Conservation (phyloP, 228 moss, liverwort and hornwort genomes). For the Sphagnum fallax region DNA sequence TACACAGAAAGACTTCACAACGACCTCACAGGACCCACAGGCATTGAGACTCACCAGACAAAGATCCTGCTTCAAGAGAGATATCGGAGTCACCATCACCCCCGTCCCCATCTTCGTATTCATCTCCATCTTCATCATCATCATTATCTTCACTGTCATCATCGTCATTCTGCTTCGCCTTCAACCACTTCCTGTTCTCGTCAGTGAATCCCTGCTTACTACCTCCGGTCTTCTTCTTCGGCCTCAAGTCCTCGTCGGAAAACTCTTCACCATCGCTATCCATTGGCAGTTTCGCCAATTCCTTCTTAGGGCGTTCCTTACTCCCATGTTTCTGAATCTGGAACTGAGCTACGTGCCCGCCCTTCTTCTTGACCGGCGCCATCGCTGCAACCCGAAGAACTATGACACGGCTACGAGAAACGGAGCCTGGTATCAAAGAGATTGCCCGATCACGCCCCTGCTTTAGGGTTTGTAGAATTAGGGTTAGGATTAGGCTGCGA, state of each 20-base stretch:
- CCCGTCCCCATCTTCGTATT: constrained; percentile 35
- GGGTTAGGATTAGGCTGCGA: too few species aligned
- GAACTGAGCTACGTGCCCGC: not conserved
- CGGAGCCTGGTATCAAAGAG: too few species aligned
- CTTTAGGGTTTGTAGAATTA: too few species aligned
- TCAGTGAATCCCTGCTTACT: constrained; percentile 61
- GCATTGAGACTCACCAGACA: not conserved
- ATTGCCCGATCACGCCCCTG: too few species aligned
- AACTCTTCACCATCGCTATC: constrained; percentile 3
- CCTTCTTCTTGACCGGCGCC: constrained; percentile 2
- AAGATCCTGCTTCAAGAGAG: constrained; percentile 20
- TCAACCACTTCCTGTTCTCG: constrained; percentile 66
- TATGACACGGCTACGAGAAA: too few species aligned
- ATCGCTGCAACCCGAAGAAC: not conserved
- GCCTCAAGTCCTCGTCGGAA: constrained; percentile 3
- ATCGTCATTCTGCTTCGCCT: constrained; percentile 42
- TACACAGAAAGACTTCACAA: not conserved
- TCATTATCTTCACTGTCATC: constrained; percentile 20
- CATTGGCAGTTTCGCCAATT: not conserved
- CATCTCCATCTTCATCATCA: constrained; percentile 38
- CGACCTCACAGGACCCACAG: not conserved
- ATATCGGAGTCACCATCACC: constrained; percentile 23
- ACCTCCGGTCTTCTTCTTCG: constrained; percentile 7
- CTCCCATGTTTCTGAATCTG: constrained; percentile 1
- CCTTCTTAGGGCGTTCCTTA: not conserved